Base-by-base conservation (phyloP, 73 alveolate genomes). In the Paramecium biaurelia region DNA sequence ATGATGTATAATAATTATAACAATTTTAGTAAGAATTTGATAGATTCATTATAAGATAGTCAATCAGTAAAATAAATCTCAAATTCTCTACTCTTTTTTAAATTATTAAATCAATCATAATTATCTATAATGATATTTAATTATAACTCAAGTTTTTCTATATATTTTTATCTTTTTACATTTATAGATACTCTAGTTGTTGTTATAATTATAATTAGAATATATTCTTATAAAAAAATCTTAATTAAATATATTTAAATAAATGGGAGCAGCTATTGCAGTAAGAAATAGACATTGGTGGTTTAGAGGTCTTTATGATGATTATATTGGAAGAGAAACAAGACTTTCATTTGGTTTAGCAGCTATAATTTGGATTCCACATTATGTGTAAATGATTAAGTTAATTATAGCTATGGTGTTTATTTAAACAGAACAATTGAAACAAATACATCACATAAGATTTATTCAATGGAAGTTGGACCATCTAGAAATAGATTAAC, bases 241-340 rank as follows among this genome's bases (percentile, higher is more conserved):
- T 47, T 47, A 47, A 47, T 47, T 47, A 58, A 58, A 58, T 58
- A 58, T 70, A 70, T 30, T 32, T 70, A 34, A 70, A 30, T 70
- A 76, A 41, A 76, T 76, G 89, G 89, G 89, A 34, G 67, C 89
- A 76, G 89, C 89, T 26, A 37, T 76, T 23, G 37, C 37, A 41
- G 47, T 57, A 12, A 88, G 93, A 88, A 88, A 88, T 70, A 63
- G 93, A 88, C 86, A 88, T 88, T 88, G 93, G 93, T 88, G 93
- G 93, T 88, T 57, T 76, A 88, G 93, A 88, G 68, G 87, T 67
- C 68, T 88, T 28, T 88, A 88, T 88, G 93, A 88, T 88, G 93
- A 88, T 42, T 88, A 88, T 70, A 79, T 88, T 70, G 93, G 89
- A 23, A 88, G 93, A 88, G 93, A 88, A 70, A 79, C 89, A 20